Percentiles rank a stretch among this genome's conserved stretches.
Evolutionary conservation across 306 rosid species (phyloP).

Genomic region (Begonia fuchsioides): DNA sequence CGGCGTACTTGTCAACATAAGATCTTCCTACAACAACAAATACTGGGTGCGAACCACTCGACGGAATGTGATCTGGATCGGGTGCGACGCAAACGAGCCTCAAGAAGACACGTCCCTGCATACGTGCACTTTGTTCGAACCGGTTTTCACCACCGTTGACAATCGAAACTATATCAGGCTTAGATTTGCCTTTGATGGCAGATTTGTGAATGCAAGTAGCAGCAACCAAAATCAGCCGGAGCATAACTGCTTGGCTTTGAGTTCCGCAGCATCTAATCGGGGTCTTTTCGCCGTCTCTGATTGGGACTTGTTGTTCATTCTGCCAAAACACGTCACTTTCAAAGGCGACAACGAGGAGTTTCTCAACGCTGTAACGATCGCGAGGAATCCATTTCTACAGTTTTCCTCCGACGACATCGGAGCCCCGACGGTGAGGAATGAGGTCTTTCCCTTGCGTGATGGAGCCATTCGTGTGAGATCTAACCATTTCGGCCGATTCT

Average conservation of each 20-base stretch:
- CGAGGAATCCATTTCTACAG: neutral
- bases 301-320: slow-evolving; percentile 4
- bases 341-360: slow-evolving; percentile 1
- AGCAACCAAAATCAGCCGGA: too few species aligned
- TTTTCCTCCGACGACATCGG: slow-evolving; percentile 2
- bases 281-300: neutral
- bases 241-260: neutral
- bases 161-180: neutral
- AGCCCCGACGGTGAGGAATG: too few species aligned
- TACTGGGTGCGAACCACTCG: slow-evolving; percentile 3
- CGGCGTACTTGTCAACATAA: slow-evolving; percentile 1
- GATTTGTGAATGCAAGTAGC: too few species aligned
- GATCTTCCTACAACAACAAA: slow-evolving; percentile 14
- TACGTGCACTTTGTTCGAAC: slow-evolving; percentile 13
- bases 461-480: too few species aligned
- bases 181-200: neutral
- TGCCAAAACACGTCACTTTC: slow-evolving; percentile 12
- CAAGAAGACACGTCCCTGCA: neutral
- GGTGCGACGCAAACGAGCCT: neutral
- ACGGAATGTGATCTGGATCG: neutral
- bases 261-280: neutral
- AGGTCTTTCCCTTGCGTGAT: too few species aligned
- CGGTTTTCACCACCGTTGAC: neutral
- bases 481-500: too few species aligned
- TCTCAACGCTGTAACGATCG: neutral